A percentile compares a stretch with the other conserved stretches of the same genome.
Conservation (phyloP, 2,329 filamentous ascomycete genomes). For the Fusarium sp. region DNA sequence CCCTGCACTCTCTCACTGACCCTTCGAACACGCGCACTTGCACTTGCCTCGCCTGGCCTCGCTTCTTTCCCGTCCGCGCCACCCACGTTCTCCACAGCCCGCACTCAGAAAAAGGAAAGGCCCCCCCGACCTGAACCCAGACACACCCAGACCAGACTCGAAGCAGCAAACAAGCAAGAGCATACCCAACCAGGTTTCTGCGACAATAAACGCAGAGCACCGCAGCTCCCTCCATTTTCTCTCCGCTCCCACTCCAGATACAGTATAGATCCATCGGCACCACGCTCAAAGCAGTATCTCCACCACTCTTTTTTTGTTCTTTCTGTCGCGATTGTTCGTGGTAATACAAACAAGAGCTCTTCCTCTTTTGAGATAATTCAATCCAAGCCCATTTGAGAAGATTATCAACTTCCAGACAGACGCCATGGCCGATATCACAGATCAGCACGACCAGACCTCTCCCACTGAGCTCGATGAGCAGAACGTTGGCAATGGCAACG, state of each 20-base stretch:
- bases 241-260: slow-evolving; percentile 68
- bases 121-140: slow-evolving; percentile 40
- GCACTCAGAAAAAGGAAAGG: slow-evolving; percentile 44
- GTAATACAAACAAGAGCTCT: slow-evolving; percentile 53
- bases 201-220: slow-evolving; percentile 60
- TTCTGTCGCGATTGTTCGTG: slow-evolving; percentile 48
- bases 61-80: slow-evolving; percentile 55
- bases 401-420: slow-evolving; percentile 29
- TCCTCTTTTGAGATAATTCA: slow-evolving; percentile 41
- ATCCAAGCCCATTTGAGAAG: slow-evolving; percentile 41
- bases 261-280: slow-evolving; percentile 74
- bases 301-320: slow-evolving; percentile 65
- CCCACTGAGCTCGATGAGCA: slow-evolving; percentile 81
- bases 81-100: slow-evolving; percentile 43
- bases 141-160: slow-evolving; percentile 51
- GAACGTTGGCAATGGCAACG: slow-evolving; percentile 78
- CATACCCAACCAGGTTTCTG: slow-evolving; percentile 66
- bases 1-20: slow-evolving; percentile 35
- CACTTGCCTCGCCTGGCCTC: slow-evolving; percentile 49
- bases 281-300: slow-evolving; percentile 74
- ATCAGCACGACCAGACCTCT: slow-evolving; percentile 80
- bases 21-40: slow-evolving; percentile 28
- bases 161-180: slow-evolving; percentile 51
- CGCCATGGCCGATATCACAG: slow-evolving; percentile 81
- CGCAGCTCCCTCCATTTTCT: slow-evolving; percentile 56